Base-by-base conservation (phyloP, 1,284 basidiomycete species). In the Pseudozyma tsukubaensis region DNA sequence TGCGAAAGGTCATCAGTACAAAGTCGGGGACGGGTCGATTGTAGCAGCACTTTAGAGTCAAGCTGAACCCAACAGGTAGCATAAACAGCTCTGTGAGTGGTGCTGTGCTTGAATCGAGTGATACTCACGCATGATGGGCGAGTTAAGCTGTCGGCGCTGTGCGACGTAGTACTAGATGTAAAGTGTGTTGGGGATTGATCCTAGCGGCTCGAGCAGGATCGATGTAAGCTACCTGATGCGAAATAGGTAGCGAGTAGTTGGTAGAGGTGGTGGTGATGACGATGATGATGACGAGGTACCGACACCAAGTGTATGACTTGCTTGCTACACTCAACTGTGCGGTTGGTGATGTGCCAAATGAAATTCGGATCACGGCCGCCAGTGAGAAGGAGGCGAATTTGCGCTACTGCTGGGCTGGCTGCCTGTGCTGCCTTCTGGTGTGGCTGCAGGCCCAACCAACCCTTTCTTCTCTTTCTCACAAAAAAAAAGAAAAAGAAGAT, bases 101-200 rank as follows among this genome's bases (percentile, higher is more conserved):
- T 19, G 6, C 8, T 18, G 11, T n/a, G 51, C 29, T 18, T 18
- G 16, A 7, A 35, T 40, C 32, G 34, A 29, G 32, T 8, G 21
- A 48, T 48, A 69, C 66, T 63, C 19, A 69, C 66, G 67, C 67
- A 70, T 70, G 61, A 57, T 60, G 67, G 61, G 61, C 54, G 40
- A 57, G 29, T 24, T 52, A 47, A 45, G 37, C 51, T 48, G 59
- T 62, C 47, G 39, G 48, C 29, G 35, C 32, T 58, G 18, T 47
- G 29, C 45, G 50, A 58, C 50, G 19, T 45, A 39, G 45, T 37
- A 14, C 43, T 35, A 58, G 32, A 36, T 11, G 21, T 12, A 13
- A 24, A 13, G 2, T 18, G 34, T 29, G 39, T 36, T 6, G 54
- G 43, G 18, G 8, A 10, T 18, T 44, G 60, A 58, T 54, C 55